A percentile compares a stretch with the other conserved stretches of the same genome.
Evolutionary conservation across 75 land plant genomes (phyloP).

Genomic region (Selaginella tamariscina): DNA sequence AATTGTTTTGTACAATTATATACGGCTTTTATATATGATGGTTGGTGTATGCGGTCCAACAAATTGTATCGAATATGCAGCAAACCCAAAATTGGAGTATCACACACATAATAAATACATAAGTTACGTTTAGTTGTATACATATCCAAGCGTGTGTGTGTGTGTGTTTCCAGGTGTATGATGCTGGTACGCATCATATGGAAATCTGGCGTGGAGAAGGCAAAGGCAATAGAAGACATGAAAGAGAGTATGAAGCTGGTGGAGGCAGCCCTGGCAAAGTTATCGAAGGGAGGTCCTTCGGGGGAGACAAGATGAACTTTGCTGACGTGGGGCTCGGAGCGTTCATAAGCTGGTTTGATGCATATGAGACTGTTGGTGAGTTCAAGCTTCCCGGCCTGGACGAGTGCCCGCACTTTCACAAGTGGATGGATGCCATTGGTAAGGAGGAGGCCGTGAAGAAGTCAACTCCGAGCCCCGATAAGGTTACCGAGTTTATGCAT

Average conservation of each 20-base stretch:
- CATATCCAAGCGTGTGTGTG: too few relatives aligned
- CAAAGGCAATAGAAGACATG: conserved; percentile 15
- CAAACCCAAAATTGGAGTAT: too few relatives aligned
- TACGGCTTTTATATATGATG: too few relatives aligned
- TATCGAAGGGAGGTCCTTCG: conserved; percentile 42
- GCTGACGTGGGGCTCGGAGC: conserved; percentile 41
- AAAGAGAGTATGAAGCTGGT: conserved; percentile 17
- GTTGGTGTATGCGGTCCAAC: too few relatives aligned
- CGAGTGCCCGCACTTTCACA: conserved; percentile 34
- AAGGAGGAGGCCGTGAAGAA: conserved; percentile 21
- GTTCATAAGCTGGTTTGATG: conserved; percentile 24
- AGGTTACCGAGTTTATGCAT: conserved; percentile 18
- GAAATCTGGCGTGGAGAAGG: conserved; percentile 17
- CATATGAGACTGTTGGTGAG: conserved; percentile 15
- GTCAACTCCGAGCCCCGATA: conserved; percentile 13
- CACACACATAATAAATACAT: too few relatives aligned
- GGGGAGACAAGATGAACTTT: conserved; percentile 39
- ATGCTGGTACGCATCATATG: conserved; percentile 4
- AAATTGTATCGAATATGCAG: too few relatives aligned
- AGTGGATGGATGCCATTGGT: too few relatives aligned
- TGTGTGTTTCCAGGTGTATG: conserved; percentile 35
- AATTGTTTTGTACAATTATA: too few relatives aligned
- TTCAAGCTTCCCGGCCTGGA: conserved; percentile 22
- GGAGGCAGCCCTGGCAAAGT: conserved; percentile 35
- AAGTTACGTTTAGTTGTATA: too few relatives aligned